Evolutionary conservation across 495 filamentous ascomycete genomes (phyloP).

Genomic region (Aspergillus panamensis): DNA sequence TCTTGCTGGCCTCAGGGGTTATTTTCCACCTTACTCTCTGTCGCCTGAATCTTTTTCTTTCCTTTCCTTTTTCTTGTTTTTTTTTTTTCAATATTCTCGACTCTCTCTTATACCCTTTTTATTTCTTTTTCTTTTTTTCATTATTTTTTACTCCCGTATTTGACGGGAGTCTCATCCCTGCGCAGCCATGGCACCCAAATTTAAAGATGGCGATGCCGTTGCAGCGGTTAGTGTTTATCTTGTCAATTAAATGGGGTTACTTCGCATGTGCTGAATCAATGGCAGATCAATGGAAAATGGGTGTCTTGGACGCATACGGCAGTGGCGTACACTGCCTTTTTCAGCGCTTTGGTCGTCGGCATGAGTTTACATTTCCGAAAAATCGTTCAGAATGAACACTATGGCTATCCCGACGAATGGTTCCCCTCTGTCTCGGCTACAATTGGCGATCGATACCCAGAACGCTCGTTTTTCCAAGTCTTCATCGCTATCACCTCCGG

Average conservation of each 20-base stretch:
- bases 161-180: constrained; percentile 21
- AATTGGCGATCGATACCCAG: constrained; percentile 98
- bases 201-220: constrained; percentile 85
- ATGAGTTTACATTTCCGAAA: constrained; percentile 86
- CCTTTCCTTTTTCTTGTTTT: constrained; percentile 22
- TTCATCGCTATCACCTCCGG: constrained; percentile 97
- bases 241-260: background rate
- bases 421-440: constrained; percentile 97
- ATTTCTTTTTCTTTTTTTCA: constrained; percentile 20
- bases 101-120: constrained; percentile 36
- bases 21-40: constrained; percentile 19
- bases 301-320: constrained; percentile 83
- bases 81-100: constrained; percentile 25
- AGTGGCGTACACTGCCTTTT: constrained; percentile 83
- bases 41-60: constrained; percentile 23
- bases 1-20: constrained; percentile 35
- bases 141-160: constrained; percentile 19
- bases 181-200: constrained; percentile 70
- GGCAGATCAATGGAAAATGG: constrained; percentile 83
- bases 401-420: constrained; percentile 97
- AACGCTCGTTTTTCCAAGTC: constrained; percentile 92
- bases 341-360: constrained; percentile 86
- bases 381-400: constrained; percentile 97
- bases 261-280: constrained; percentile 5
- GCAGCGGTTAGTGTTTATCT: constrained; percentile 53